Evolutionary conservation across 805 yeast species (phyloP).

Genomic region (Metschnikowia matae): DNA sequence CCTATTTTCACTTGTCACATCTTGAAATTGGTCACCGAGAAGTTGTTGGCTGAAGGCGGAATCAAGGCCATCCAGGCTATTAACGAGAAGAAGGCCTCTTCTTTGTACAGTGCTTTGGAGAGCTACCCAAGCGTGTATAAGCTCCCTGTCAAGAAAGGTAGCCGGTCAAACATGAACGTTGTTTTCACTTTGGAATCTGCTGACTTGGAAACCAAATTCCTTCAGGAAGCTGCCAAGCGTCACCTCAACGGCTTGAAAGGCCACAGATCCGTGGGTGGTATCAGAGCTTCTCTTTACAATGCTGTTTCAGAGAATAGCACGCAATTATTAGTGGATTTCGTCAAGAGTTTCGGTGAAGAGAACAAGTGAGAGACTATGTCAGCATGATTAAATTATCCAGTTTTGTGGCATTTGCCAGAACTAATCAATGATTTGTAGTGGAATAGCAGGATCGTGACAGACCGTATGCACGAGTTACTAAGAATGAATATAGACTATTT

Average conservation of each 20-base stretch:
- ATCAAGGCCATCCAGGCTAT: constrained; percentile 52
- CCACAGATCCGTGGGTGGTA: constrained; percentile 96
- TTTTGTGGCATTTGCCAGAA: background rate
- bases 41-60: constrained; percentile 69
- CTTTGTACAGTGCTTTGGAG: constrained; percentile 64
- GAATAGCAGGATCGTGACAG: background rate
- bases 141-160: constrained; percentile 57
- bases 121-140: constrained; percentile 59
- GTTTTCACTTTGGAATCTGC: constrained; percentile 74
- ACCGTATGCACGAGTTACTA: background rate
- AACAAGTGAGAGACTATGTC: background rate
- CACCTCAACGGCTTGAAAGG: constrained; percentile 83
- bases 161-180: constrained; percentile 87
- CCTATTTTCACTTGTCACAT: constrained; percentile 91
- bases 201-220: constrained; percentile 64
- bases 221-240: constrained; percentile 57
- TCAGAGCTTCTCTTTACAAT: constrained; percentile 89
- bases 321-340: constrained; percentile 50
- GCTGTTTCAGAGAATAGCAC: constrained; percentile 70
- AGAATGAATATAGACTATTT: background rate
- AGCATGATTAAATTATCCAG: background rate
- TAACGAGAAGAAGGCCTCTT: constrained; percentile 58
- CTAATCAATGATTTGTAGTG: background rate
- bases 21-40: constrained; percentile 69
- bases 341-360: constrained; percentile 55